Conservation (phyloP, 2,329 filamentous ascomycete species). For the Pseudogymnoascus sp. region DNA sequence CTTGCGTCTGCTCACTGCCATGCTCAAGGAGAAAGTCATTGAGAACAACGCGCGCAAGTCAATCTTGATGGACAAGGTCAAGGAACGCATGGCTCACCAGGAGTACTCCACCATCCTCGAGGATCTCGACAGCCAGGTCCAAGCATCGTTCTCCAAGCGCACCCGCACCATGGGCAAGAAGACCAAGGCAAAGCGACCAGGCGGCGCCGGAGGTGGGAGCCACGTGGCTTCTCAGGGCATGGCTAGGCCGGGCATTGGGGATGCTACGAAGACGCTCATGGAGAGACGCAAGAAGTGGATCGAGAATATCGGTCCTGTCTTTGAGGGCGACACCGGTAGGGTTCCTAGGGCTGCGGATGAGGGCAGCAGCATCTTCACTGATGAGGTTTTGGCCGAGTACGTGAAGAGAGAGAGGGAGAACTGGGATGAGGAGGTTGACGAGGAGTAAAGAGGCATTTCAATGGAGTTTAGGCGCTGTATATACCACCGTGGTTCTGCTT, state of each 20-base stretch:
- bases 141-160: conserved; percentile 90
- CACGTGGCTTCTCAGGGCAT: conserved; percentile 54
- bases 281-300: conserved; percentile 85
- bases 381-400: conserved; percentile 62
- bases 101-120: conserved; percentile 96
- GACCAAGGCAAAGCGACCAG: conserved; percentile 78
- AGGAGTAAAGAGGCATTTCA: conserved; percentile 22
- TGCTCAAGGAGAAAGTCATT: conserved; percentile 75
- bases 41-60: conserved; percentile 87
- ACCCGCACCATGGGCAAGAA: conserved; percentile 90
- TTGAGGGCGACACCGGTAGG: conserved; percentile 61
- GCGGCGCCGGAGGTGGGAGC: conserved; percentile 66
- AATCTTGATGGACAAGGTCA: conserved; percentile 75
- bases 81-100: conserved; percentile 90
- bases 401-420: conserved; percentile 76
- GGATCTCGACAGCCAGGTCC: conserved; percentile 89
- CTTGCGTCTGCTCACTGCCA: conserved; percentile 73
- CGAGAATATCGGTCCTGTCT: conserved; percentile 81
- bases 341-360: conserved; percentile 63
- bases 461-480: neutral
- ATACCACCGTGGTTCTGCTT: neutral
- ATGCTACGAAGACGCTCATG: conserved; percentile 87
- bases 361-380: conserved; percentile 64
- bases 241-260: conserved; percentile 75
- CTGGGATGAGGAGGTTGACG: conserved; percentile 56